Evolutionary conservation across 1,284 basidiomycete genomes (phyloP).

Genomic region (Malassezia sympodialis): DNA sequence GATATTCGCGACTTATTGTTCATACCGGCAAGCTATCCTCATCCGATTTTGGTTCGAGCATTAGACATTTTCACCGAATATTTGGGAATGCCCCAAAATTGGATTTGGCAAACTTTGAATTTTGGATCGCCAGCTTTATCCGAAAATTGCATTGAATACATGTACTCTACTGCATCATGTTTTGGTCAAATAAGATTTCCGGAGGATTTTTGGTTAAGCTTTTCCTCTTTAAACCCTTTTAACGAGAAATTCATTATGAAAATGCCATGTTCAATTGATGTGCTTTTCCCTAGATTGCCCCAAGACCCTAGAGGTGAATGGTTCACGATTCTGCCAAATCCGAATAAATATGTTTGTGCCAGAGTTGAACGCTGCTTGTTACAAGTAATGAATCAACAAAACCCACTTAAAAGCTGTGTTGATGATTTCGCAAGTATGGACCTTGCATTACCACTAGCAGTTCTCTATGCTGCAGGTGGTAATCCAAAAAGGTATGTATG

Average conservation of each 20-base stretch:
- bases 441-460: not conserved
- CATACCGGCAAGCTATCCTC: not conserved
- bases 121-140: not conserved
- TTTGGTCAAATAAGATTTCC: not conserved
- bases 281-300: not conserved
- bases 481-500: not conserved
- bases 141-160: not conserved
- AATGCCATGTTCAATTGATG: not conserved
- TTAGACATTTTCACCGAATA: not conserved
- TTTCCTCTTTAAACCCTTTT: not conserved
- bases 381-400: not conserved
- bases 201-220: not conserved
- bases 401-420: not conserved
- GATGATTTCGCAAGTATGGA: not conserved
- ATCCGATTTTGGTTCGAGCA: not conserved
- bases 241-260: not conserved
- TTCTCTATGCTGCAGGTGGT: not conserved
- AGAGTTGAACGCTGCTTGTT: not conserved
- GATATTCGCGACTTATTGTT: conserved; percentile 1
- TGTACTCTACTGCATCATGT: not conserved
- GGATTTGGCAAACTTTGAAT: not conserved
- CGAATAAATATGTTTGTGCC: not conserved
- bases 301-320: conserved; percentile 8
- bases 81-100: not conserved
- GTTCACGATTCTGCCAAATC: not conserved